A percentile compares a stretch with the other conserved stretches of the same genome.
phyloP scores from a whole-genome alignment of 2,329 filamentous ascomycete genomes.

The Colletotrichum salicis region DNA sequence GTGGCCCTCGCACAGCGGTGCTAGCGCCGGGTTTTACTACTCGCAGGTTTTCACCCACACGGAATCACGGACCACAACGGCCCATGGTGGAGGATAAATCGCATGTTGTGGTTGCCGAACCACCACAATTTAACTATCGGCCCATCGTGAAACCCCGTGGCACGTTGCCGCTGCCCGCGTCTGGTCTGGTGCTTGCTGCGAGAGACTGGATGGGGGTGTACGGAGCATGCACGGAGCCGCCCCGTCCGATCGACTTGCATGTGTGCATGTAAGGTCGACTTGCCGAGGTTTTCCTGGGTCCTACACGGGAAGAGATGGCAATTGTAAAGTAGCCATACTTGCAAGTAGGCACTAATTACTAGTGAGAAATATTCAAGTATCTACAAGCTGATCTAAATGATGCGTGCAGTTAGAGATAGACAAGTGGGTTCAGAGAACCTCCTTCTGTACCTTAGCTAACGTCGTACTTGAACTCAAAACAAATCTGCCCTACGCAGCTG shows the following conservation, averaged over 20 bases:
- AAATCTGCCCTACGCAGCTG: too few relatives aligned
- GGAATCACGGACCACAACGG: background rate
- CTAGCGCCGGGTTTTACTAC: background rate
- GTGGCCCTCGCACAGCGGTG: background rate
- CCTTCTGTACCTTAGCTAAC: too few relatives aligned
- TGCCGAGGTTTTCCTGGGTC: background rate
- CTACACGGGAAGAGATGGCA: background rate
- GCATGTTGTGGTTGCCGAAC: conserved; percentile 1
- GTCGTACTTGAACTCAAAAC: too few relatives aligned
- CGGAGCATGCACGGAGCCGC: background rate
- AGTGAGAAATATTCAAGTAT: too few relatives aligned
- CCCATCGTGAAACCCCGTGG: conserved; percentile 16
- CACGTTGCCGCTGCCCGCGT: background rate
- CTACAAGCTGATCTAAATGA: too few relatives aligned
- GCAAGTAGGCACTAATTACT: too few relatives aligned
- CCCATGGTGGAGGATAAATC: background rate
- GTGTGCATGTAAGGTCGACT: background rate
- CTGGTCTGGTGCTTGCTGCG: background rate
- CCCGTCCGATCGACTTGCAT: background rate
- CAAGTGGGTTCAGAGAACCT: too few relatives aligned
- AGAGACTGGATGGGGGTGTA: background rate
- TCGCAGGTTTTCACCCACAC: background rate
- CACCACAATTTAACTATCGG: conserved; percentile 8
- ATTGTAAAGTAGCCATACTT: too few relatives aligned
- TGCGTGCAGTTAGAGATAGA: too few relatives aligned